Conservation (phyloP, 2,329 filamentous ascomycete genomes). For the Botrytis fabae region DNA sequence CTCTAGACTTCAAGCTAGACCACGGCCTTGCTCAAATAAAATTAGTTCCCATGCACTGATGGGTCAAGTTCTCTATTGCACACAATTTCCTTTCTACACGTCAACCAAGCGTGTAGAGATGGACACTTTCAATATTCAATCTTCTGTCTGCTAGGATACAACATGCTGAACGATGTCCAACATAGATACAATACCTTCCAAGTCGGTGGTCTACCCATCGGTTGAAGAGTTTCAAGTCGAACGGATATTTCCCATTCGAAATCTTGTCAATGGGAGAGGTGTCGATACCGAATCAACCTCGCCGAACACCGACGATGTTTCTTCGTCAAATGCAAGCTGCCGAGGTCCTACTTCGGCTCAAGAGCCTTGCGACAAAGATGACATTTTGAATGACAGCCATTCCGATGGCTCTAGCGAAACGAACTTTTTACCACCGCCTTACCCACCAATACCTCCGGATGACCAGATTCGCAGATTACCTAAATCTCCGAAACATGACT, state of each 20-base stretch:
- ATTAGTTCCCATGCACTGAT: neutral
- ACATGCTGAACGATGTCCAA: slow-evolving; percentile 23
- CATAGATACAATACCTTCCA: slow-evolving; percentile 20
- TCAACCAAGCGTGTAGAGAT: slow-evolving; percentile 4
- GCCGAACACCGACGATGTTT: neutral
- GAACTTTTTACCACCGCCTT: slow-evolving; percentile 28
- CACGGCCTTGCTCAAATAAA: neutral
- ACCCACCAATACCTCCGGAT: slow-evolving; percentile 26
- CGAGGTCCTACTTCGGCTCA: neutral
- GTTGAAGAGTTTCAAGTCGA: slow-evolving; percentile 30
- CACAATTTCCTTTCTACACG: neutral
- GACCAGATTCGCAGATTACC: slow-evolving; percentile 27
- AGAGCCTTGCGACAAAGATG: neutral
- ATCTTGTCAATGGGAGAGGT: slow-evolving; percentile 25
- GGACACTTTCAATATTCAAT: neutral
- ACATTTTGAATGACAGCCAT: neutral
- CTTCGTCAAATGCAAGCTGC: neutral
- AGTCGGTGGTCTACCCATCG: slow-evolving; percentile 28
- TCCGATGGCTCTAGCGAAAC: slow-evolving; percentile 8
- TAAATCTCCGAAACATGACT: neutral
- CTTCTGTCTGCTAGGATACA: neutral
- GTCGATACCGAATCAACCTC: neutral
- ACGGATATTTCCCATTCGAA: slow-evolving; percentile 35
- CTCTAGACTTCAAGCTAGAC: neutral
- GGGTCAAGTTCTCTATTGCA: neutral